These are phyloP conservation scores for Syzygium oleosum DNA, from an alignment of 345 rosid genomes.

Conservation along the genomic window DNA sequence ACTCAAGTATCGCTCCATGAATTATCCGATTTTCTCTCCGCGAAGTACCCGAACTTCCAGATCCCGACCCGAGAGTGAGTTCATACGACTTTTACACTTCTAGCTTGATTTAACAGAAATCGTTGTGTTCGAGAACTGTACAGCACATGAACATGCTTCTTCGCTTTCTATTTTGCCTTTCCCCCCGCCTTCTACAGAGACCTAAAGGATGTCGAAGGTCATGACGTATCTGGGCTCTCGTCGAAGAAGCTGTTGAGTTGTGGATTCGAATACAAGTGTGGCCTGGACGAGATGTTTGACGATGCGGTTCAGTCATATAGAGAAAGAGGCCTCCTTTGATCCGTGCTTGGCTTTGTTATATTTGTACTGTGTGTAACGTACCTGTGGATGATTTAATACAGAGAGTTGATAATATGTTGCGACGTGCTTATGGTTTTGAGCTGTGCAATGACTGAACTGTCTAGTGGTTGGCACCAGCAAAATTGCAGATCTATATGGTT, in stretches of 20 bases:
- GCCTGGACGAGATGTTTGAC: background rate
- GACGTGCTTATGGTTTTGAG: too few relatives aligned
- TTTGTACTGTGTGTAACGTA: background rate
- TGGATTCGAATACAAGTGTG: background rate
- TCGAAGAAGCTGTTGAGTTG: background rate
- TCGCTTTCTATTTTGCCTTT: background rate
- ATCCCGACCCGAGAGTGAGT: background rate
- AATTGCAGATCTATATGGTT: background rate
- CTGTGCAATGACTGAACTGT: background rate
- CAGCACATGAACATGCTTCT: background rate
- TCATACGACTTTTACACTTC: background rate
- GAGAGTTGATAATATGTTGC: background rate
- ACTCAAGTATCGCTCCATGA: background rate
- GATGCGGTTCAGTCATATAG: background rate
- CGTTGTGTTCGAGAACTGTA: background rate
- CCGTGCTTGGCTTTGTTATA: background rate
- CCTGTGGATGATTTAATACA: background rate
- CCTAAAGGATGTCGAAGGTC: background rate
- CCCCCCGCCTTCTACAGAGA: background rate
- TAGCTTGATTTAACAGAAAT: background rate
- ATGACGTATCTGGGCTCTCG: background rate
- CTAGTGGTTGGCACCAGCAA: background rate
- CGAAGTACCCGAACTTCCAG: background rate
- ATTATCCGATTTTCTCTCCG: background rate
- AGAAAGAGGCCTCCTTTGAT: background rate